Percentiles rank a stretch among this genome's conserved stretches.
Conservation (phyloP, 306 rosid species). For the Carpinus fangiana region DNA sequence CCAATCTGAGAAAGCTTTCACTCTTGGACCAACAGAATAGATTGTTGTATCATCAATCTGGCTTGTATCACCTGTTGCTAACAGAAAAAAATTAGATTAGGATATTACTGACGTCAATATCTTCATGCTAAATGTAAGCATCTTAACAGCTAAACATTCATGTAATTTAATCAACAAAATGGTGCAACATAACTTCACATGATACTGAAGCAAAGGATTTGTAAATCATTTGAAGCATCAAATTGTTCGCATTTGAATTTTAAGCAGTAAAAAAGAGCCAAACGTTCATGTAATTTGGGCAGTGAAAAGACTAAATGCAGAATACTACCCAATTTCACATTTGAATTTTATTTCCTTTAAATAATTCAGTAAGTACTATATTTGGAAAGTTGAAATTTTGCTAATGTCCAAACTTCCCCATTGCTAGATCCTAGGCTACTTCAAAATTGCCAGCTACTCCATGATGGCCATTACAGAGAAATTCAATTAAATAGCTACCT, state of each 20-base stretch:
- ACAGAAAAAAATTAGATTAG: slow-evolving; percentile 2
- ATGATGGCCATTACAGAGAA: no score
- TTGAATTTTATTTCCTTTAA: not conserved
- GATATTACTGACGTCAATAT: slow-evolving; percentile 2
- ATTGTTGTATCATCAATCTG: slow-evolving; percentile 32
- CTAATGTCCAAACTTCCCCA: not conserved
- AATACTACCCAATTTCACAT: not conserved
- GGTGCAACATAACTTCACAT: not conserved
- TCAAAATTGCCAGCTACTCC: no score
- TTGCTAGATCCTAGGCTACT: not conserved
- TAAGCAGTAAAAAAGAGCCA: not conserved
- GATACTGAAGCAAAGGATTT: not conserved
- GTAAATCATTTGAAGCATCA: not conserved
- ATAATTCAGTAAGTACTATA: not conserved
- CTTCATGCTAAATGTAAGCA: not conserved
- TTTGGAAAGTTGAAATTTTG: not conserved
- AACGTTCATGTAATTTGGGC: not conserved
- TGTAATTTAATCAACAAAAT: slow-evolving; percentile 1
- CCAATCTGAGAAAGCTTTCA: slow-evolving; percentile 66
- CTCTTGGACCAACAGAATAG: slow-evolving; percentile 52
- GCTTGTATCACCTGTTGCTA: slow-evolving; percentile 39
- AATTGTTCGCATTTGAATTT: not conserved
- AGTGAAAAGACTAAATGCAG: not conserved
- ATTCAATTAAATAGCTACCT: no score
- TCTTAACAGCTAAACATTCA: not conserved